Percentiles rank a stretch among this genome's conserved stretches.
phyloP scores from a whole-genome alignment of 805 yeast species.

The Sugiyamaella americana region DNA sequence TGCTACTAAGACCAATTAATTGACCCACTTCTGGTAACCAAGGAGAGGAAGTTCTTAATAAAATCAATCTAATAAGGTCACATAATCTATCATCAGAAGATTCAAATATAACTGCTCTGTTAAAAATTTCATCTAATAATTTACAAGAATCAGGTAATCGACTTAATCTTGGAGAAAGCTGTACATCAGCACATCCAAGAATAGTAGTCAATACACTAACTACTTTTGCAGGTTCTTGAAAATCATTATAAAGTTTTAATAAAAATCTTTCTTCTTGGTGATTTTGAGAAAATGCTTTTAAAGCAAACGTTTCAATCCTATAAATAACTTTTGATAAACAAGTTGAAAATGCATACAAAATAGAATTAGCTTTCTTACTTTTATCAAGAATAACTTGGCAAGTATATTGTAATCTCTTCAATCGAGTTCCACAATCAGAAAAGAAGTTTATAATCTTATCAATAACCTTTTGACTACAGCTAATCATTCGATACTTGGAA shows the following conservation, averaged over 20 bases:
- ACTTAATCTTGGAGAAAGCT: slow-evolving; percentile 2
- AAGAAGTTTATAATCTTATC: not conserved
- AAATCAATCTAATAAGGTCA: slow-evolving; percentile 7
- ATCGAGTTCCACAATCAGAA: slow-evolving; percentile 11
- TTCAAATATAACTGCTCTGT: slow-evolving; percentile 10
- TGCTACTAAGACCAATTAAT: slow-evolving; percentile 10
- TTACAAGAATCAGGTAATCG: slow-evolving; percentile 9
- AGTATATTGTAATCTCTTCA: slow-evolving; percentile 13
- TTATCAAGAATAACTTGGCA: not conserved
- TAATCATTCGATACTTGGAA: slow-evolving; percentile 1
- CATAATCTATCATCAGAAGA: slow-evolving; percentile 9
- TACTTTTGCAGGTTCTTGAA: slow-evolving; percentile 2
- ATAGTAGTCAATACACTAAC: slow-evolving; percentile 9
- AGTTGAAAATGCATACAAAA: slow-evolving; percentile 14
- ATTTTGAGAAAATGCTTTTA: not conserved
- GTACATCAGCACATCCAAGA: slow-evolving; percentile 16
- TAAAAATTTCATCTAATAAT: slow-evolving; percentile 12
- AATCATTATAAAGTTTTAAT: not conserved
- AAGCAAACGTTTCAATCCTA: slow-evolving; percentile 3
- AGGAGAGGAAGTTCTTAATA: slow-evolving; percentile 10
- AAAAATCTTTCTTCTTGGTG: not conserved
- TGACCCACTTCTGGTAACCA: slow-evolving; percentile 12
- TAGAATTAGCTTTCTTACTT: not conserved
- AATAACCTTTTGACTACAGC: slow-evolving; percentile 4
- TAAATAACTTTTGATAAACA: slow-evolving; percentile 11